These are phyloP conservation scores for Aspergillus ibericus DNA, from an alignment of 2,329 filamentous ascomycete genomes.

Conservation along the genomic window DNA sequence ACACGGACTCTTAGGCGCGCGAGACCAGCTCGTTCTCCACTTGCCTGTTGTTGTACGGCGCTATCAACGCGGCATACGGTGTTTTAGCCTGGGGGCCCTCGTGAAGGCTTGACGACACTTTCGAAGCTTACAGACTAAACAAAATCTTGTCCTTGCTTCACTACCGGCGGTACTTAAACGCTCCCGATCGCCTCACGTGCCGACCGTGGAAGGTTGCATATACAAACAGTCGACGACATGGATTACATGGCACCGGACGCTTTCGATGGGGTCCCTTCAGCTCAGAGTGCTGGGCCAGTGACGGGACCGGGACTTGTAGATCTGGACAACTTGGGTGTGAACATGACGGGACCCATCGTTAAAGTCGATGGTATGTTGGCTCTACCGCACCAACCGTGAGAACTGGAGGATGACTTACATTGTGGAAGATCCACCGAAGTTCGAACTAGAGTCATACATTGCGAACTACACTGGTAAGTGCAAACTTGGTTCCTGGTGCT, in stretches of 20 bases:
- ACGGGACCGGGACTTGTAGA: constrained; percentile 3
- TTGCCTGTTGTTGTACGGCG: background rate
- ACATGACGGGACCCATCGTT: constrained; percentile 8
- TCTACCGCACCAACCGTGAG: background rate
- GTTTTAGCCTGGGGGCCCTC: background rate
- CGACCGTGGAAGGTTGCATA: background rate
- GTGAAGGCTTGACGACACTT: background rate
- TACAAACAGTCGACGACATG: constrained; percentile 20
- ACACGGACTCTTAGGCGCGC: background rate
- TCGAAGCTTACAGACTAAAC: background rate
- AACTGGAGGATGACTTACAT: constrained; percentile 7
- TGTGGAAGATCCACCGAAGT: constrained; percentile 70
- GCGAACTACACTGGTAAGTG: constrained; percentile 77
- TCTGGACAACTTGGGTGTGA: constrained; percentile 6
- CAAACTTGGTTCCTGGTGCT: background rate
- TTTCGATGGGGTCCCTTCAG: constrained; percentile 22
- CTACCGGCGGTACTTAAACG: background rate
- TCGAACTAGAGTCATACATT: constrained; percentile 89
- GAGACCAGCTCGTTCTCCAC: background rate
- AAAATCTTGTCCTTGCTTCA: background rate
- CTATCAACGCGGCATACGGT: background rate
- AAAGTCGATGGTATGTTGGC: constrained; percentile 26
- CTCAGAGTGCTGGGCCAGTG: constrained; percentile 13
- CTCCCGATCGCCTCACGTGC: background rate
- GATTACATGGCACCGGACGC: constrained; percentile 29